Evolutionary conservation across 2,329 filamentous ascomycete genomes (phyloP).

Genomic region (Penicillium sp.): DNA sequence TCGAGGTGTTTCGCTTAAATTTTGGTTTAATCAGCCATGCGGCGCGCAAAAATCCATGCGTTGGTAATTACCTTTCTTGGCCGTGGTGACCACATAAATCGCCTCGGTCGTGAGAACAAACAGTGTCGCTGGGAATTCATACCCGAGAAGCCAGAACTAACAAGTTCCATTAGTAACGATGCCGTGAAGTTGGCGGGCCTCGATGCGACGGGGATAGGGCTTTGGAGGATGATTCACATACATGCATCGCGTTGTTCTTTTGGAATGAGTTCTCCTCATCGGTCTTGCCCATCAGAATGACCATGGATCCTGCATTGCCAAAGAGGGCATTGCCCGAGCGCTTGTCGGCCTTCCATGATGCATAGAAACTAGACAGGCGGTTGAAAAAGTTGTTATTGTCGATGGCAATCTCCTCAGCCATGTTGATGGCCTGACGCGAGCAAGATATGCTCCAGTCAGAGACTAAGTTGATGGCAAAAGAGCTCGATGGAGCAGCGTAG

Average conservation of each 20-base stretch:
- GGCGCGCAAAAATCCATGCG: background rate
- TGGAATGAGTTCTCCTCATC: constrained; percentile 78
- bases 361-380: constrained; percentile 75
- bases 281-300: constrained; percentile 89
- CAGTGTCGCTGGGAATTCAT: constrained; percentile 93
- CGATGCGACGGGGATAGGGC: background rate
- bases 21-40: constrained; percentile 6
- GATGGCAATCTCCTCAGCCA: constrained; percentile 83
- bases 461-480: background rate
- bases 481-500: background rate
- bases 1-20: constrained; percentile 78
- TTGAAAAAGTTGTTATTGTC: constrained; percentile 90
- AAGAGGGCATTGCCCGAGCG: constrained; percentile 77
- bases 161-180: constrained; percentile 4
- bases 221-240: constrained; percentile 41
- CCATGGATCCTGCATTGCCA: constrained; percentile 73
- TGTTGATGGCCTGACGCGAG: constrained; percentile 26
- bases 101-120: constrained; percentile 84
- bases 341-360: constrained; percentile 94
- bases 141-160: constrained; percentile 95
- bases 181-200: background rate
- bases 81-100: constrained; percentile 86
- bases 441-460: constrained; percentile 14
- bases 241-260: constrained; percentile 95
- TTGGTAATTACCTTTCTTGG: constrained; percentile 73